Evolutionary conservation across 2,329 filamentous ascomycete genomes (phyloP).

Genomic region (Colletotrichum tropicicola): DNA sequence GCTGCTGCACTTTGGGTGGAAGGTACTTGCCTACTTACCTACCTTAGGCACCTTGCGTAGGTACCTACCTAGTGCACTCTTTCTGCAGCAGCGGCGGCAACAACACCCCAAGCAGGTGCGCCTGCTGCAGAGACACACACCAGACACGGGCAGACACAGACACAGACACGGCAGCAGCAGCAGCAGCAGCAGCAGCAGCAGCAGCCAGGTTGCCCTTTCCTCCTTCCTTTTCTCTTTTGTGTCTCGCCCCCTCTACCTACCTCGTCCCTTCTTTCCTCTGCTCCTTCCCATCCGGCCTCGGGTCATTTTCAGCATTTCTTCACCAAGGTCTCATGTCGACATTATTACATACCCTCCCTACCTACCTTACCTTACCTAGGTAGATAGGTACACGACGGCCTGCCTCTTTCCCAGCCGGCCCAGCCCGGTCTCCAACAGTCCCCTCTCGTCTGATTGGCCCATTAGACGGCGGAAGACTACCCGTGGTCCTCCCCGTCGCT

Average conservation of each 20-base stretch:
- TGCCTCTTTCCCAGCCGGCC: too few species aligned
- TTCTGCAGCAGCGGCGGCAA: too few species aligned
- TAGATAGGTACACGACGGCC: too few species aligned
- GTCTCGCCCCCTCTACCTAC: neutral
- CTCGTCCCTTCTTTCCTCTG: neutral
- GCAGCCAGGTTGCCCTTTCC: neutral
- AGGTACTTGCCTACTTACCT: too few species aligned
- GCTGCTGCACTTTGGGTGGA: too few species aligned
- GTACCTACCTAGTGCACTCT: too few species aligned
- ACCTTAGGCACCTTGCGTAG: too few species aligned
- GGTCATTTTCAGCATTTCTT: neutral
- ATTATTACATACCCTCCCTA: neutral
- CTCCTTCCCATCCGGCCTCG: neutral
- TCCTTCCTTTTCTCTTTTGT: neutral
- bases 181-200: neutral
- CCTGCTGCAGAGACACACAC: too few species aligned
- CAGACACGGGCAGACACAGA: neutral
- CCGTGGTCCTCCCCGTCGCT: neutral
- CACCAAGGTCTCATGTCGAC: too few species aligned
- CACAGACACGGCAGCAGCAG: neutral
- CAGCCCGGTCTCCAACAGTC: neutral
- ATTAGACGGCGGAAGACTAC: neutral
- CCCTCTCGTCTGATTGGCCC: neutral
- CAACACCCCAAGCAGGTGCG: too few species aligned
- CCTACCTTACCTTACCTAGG: neutral